A percentile compares a stretch with the other conserved stretches of the same genome.
phyloP scores from a whole-genome alignment of 441 rosid genomes.

The Codiaeum variegatum region DNA sequence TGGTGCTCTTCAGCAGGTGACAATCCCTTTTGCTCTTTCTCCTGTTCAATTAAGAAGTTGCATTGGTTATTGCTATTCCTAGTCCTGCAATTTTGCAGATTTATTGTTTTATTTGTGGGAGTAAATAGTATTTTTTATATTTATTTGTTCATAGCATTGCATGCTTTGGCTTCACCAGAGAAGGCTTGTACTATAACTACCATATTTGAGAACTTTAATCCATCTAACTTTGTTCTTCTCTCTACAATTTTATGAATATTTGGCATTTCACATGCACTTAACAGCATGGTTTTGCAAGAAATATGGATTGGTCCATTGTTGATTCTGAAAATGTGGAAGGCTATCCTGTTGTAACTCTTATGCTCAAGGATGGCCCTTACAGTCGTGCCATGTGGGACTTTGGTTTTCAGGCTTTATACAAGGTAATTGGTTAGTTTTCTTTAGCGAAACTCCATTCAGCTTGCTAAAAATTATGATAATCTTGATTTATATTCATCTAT shows the following conservation, averaged over 20 bases:
- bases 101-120: background rate
- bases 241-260: slow-evolving; percentile 14
- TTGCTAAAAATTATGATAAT: background rate
- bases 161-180: background rate
- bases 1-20: slow-evolving; percentile 83
- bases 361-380: slow-evolving; percentile 78
- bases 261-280: slow-evolving; percentile 14
- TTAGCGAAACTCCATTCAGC: background rate
- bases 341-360: slow-evolving; percentile 62
- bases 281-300: slow-evolving; percentile 95
- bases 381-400: slow-evolving; percentile 94
- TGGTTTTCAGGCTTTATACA: slow-evolving; percentile 75
- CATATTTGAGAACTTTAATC: background rate
- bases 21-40: background rate
- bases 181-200: background rate
- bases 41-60: background rate
- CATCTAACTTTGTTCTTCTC: background rate
- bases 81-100: background rate
- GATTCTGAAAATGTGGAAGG: slow-evolving; percentile 64
- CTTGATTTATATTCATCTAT: background rate
- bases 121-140: background rate
- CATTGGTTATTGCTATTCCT: background rate
- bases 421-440: slow-evolving; percentile 35
- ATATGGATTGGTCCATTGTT: slow-evolving; percentile 82
- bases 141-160: too few relatives aligned